phyloP scores from a whole-genome alignment of 176 grass and related monocot genomes.

The bread wheat (Triticum aestivum) region DNA sequence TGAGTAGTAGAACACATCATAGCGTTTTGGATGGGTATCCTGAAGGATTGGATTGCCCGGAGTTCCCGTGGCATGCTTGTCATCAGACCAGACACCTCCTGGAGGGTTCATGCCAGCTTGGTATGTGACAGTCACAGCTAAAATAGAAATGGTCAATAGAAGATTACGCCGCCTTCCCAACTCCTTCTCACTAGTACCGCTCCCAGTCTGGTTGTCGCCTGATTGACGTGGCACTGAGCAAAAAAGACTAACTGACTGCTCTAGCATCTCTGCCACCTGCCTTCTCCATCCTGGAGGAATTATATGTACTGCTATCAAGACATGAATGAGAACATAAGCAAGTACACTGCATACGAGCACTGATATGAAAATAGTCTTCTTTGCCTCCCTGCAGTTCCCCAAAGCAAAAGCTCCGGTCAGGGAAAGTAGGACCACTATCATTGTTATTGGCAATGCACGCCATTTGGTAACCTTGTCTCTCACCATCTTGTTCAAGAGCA shows the following conservation, averaged over 20 bases:
- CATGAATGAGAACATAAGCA: slow-evolving; percentile 29
- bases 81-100: slow-evolving; percentile 41
- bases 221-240: background rate
- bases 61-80: background rate
- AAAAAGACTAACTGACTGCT: background rate
- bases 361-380: background rate
- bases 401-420: slow-evolving; percentile 26
- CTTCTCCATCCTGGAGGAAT: slow-evolving; percentile 24
- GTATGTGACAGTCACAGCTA: slow-evolving; percentile 39
- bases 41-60: slow-evolving; percentile 36
- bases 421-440: slow-evolving; percentile 47
- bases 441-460: slow-evolving; percentile 14
- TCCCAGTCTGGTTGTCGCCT: background rate
- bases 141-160: slow-evolving; percentile 23
- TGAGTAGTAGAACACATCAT: slow-evolving; percentile 38
- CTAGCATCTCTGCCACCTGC: background rate
- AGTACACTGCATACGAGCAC: slow-evolving; percentile 1
- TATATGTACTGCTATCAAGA: slow-evolving; percentile 23
- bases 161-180: slow-evolving; percentile 31
- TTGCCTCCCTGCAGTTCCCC: slow-evolving; percentile 27
- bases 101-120: slow-evolving; percentile 54
- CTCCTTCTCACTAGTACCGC: slow-evolving; percentile 6
- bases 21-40: slow-evolving; percentile 6
- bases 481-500: slow-evolving; percentile 26
- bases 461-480: slow-evolving; percentile 24